Conservation (phyloP, 148 eudicot genomes). For the Rhododendron vialii region DNA sequence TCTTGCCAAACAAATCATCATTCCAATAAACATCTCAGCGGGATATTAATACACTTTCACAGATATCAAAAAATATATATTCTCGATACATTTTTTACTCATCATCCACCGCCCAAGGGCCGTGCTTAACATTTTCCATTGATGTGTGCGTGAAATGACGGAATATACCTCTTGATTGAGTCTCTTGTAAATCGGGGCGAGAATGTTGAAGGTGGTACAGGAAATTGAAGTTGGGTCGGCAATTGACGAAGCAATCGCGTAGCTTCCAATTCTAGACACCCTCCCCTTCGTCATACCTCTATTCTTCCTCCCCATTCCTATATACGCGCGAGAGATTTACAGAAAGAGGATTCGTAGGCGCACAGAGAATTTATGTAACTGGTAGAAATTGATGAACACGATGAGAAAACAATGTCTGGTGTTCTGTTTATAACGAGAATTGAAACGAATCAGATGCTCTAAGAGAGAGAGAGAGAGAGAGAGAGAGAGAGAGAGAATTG, state of each 20-base stretch:
- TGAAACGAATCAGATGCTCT: not conserved
- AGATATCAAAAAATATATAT: not conserved
- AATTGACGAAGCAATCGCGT: slow-evolving; percentile 60
- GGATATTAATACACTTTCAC: not conserved
- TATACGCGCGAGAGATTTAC: not conserved
- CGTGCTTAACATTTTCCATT: not conserved
- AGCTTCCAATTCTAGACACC: slow-evolving; percentile 55
- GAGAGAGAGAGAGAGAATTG: not conserved
- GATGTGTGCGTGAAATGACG: not conserved
- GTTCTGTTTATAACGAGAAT: not conserved
- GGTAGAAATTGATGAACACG: not conserved
- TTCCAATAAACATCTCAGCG: not conserved
- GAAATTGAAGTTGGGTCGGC: slow-evolving; percentile 62
- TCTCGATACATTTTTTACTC: not conserved
- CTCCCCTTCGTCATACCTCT: slow-evolving; percentile 34
- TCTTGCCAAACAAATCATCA: not conserved
- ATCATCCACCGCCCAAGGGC: not conserved
- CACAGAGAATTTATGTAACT: not conserved
- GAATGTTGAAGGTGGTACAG: slow-evolving; percentile 95
- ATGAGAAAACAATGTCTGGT: not conserved
- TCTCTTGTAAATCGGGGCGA: slow-evolving; percentile 94
- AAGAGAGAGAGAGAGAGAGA: not conserved
- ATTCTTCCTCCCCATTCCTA: slow-evolving; percentile 50
- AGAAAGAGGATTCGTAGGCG: not conserved
- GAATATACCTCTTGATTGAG: slow-evolving; percentile 53